Conservation (phyloP, 495 filamentous ascomycete species). For the Hyaloscypha bicolor region DNA sequence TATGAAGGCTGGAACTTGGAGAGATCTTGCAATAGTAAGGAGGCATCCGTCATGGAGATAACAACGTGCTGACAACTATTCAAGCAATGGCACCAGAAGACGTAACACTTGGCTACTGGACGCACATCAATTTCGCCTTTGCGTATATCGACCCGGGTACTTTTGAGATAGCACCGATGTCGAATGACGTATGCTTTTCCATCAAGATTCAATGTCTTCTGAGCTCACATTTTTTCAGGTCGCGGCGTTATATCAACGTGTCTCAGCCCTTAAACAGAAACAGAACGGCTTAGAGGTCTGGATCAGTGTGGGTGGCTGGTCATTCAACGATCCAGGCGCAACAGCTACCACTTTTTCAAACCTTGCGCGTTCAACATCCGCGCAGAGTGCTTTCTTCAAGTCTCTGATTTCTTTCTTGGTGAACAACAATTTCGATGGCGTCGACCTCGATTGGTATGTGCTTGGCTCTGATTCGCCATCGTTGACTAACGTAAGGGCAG, state of each 20-base stretch:
- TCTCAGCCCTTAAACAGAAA: too few relatives aligned
- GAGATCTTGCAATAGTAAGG: background rate
- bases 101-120: background rate
- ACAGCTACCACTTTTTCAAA: background rate
- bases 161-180: conserved; percentile 5
- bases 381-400: background rate
- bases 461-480: conserved; percentile 36
- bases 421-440: conserved; percentile 45
- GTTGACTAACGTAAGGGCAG: conserved; percentile 30
- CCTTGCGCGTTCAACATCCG: background rate
- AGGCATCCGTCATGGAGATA: background rate
- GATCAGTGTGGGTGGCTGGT: too few relatives aligned
- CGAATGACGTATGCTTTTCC: too few relatives aligned
- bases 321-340: background rate
- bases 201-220: background rate
- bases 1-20: background rate
- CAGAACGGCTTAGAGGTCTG: too few relatives aligned
- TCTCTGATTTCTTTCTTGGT: background rate
- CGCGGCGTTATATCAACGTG: background rate
- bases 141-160: conserved; percentile 17
- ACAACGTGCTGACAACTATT: background rate
- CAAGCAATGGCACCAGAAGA: background rate
- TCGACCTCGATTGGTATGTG: background rate
- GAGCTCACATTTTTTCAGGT: background rate
- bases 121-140: conserved; percentile 31